Evolutionary conservation across 2,329 filamentous ascomycete species (phyloP).

Genomic region (Chalara sp.): DNA sequence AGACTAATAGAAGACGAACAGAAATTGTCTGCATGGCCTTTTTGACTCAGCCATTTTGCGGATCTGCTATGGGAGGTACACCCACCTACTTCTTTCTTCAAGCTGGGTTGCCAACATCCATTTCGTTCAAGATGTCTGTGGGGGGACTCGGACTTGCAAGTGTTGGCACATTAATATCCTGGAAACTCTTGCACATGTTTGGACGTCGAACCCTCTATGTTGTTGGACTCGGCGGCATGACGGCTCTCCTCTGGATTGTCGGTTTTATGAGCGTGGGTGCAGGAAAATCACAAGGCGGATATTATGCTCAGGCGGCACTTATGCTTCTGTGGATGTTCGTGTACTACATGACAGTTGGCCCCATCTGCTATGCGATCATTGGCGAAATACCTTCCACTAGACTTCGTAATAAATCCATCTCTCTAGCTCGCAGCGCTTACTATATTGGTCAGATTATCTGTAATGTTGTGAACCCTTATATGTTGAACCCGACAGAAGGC

Average conservation of each 20-base stretch:
- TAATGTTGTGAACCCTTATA: conserved; percentile 23
- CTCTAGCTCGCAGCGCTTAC: conserved; percentile 32
- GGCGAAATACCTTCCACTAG: conserved; percentile 31
- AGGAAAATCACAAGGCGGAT: conserved; percentile 32
- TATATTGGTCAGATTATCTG: conserved; percentile 24
- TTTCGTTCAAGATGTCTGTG: conserved; percentile 38
- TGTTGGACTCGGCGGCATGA: conserved; percentile 36
- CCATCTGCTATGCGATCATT: conserved; percentile 32
- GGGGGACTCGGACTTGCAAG: conserved; percentile 38
- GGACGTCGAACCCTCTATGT: conserved; percentile 41
- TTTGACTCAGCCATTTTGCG: conserved; percentile 51
- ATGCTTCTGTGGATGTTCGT: conserved; percentile 22
- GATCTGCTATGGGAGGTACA: conserved; percentile 55
- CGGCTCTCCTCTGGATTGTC: conserved; percentile 34
- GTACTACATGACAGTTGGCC: conserved; percentile 32
- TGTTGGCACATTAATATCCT: conserved; percentile 41
- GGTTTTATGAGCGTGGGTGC: conserved; percentile 38
- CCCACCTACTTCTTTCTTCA: conserved; percentile 53
- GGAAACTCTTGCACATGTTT: conserved; percentile 37
- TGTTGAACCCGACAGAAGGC: conserved; percentile 26
- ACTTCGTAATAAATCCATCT: conserved; percentile 31
- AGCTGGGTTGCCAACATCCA: conserved; percentile 39
- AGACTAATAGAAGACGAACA: conserved; percentile 38
- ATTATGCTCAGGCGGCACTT: conserved; percentile 20
- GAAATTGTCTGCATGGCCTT: conserved; percentile 46